Evolutionary conservation across 2,329 filamentous ascomycete species (phyloP).

Genomic region (Aspergillus ochraceoroseus): DNA sequence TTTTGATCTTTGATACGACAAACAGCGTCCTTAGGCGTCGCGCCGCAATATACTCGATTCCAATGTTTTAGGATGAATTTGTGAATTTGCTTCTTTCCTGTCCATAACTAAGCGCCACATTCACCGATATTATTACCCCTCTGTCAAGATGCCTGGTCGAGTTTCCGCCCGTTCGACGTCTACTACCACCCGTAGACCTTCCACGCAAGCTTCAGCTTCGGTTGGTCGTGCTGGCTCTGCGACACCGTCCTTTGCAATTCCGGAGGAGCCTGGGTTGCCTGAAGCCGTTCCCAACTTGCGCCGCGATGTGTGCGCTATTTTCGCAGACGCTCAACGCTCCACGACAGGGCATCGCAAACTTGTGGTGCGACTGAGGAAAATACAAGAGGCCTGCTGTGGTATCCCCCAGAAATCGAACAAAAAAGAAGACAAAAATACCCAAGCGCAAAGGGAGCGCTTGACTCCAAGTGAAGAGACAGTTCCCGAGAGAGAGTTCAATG

Average conservation of each 20-base stretch:
- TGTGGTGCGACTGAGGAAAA: slow-evolving; percentile 77
- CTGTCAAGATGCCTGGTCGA: slow-evolving; percentile 37
- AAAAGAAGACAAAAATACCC: slow-evolving; percentile 44
- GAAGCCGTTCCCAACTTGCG: slow-evolving; percentile 56
- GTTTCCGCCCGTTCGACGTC: slow-evolving; percentile 38
- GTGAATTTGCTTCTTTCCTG: slow-evolving; percentile 2
- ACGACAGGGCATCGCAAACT: slow-evolving; percentile 88
- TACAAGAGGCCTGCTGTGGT: slow-evolving; percentile 76
- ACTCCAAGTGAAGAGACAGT: slow-evolving; percentile 58
- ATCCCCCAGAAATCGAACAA: slow-evolving; percentile 45
- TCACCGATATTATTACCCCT: slow-evolving; percentile 17
- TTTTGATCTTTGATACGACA: slow-evolving; percentile 2
- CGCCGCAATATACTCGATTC: slow-evolving; percentile 1
- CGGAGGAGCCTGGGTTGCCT: slow-evolving; percentile 55
- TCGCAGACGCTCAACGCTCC: slow-evolving; percentile 78
- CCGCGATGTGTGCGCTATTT: slow-evolving; percentile 66
- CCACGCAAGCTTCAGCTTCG: slow-evolving; percentile 68
- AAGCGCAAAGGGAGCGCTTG: slow-evolving; percentile 47
- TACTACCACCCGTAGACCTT: slow-evolving; percentile 38
- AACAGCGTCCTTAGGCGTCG: neutral
- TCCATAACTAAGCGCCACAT: slow-evolving; percentile 9
- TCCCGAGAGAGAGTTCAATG: slow-evolving; percentile 80
- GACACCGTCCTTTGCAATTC: slow-evolving; percentile 46
- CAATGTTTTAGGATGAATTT: slow-evolving; percentile 16
- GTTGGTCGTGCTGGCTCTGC: slow-evolving; percentile 70